A percentile compares a stretch with the other conserved stretches of the same genome.
phyloP scores from a whole-genome alignment of 305 asterid genomes.

The Solanum hybrid region DNA sequence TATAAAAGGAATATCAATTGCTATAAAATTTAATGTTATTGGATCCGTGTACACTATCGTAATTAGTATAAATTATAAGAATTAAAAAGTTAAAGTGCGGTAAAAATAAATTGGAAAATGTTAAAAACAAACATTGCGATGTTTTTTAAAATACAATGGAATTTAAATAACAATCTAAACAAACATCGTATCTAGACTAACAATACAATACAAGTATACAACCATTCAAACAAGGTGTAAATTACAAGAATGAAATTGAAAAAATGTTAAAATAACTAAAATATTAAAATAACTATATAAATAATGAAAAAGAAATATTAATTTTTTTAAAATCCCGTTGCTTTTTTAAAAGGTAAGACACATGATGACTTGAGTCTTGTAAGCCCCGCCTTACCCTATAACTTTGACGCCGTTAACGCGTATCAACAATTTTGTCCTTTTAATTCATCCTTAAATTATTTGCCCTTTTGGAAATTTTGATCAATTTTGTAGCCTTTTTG shows the following conservation, averaged over 20 bases:
- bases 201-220: no score
- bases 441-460: no score
- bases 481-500: neutral
- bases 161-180: fast-evolving
- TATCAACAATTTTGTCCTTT: no score
- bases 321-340: no score
- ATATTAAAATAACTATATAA: no score
- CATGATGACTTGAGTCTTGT: neutral
- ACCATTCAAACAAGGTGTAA: neutral
- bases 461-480: neutral
- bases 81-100: neutral
- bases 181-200: no score
- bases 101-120: neutral
- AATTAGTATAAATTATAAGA: no score
- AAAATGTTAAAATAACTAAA: no score
- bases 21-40: neutral
- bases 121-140: neutral
- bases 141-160: neutral
- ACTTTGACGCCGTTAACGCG: neutral
- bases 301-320: no score
- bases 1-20: neutral
- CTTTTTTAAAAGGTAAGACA: neutral
- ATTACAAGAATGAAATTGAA: neutral
- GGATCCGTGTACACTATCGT: neutral
- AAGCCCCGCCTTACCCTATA: neutral